These are phyloP conservation scores for Jamesozyma lodderae DNA, from an alignment of 805 yeast genomes.

Conservation along the genomic window DNA sequence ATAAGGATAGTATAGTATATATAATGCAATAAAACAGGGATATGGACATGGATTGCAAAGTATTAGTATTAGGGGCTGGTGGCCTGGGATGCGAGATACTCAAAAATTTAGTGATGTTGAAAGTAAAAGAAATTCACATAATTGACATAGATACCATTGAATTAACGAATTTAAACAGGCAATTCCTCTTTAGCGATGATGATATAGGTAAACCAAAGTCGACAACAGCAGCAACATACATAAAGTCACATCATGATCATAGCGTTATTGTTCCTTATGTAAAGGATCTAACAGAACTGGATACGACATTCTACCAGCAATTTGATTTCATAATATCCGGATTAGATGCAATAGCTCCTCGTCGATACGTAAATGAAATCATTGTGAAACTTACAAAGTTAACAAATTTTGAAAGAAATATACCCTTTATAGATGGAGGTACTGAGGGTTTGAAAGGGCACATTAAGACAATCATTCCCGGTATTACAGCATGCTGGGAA, in stretches of 20 bases:
- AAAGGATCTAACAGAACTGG: slow-evolving; percentile 57
- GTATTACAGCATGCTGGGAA: slow-evolving; percentile 83
- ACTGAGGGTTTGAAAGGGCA: slow-evolving; percentile 94
- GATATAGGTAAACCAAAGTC: slow-evolving; percentile 86
- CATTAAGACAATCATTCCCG: slow-evolving; percentile 76
- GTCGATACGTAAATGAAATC: slow-evolving; percentile 78
- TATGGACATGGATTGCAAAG: slow-evolving; percentile 30
- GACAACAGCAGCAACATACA: slow-evolving; percentile 57
- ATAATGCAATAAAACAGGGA: too few relatives aligned
- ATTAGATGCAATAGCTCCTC: slow-evolving; percentile 78
- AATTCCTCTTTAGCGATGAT: slow-evolving; percentile 68
- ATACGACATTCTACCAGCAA: slow-evolving; percentile 50
- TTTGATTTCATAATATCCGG: slow-evolving; percentile 79
- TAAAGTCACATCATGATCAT: slow-evolving; percentile 29
- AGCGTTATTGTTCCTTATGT: slow-evolving; percentile 45
- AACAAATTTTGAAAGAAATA: slow-evolving; percentile 39
- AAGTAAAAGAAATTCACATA: slow-evolving; percentile 59
- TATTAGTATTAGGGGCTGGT: slow-evolving; percentile 86
- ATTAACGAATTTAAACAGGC: slow-evolving; percentile 81
- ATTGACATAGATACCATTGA: slow-evolving; percentile 93
- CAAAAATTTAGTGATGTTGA: slow-evolving; percentile 62
- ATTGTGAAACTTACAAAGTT: slow-evolving; percentile 55
- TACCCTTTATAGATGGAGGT: slow-evolving; percentile 86
- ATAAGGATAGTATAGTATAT: too few relatives aligned
- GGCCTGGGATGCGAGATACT: slow-evolving; percentile 90